Evolutionary conservation across 2,329 filamentous ascomycete genomes (phyloP), one percentile per base, ranked within the genome.

Genomic region (Teratosphaeria viscida): DNA sequence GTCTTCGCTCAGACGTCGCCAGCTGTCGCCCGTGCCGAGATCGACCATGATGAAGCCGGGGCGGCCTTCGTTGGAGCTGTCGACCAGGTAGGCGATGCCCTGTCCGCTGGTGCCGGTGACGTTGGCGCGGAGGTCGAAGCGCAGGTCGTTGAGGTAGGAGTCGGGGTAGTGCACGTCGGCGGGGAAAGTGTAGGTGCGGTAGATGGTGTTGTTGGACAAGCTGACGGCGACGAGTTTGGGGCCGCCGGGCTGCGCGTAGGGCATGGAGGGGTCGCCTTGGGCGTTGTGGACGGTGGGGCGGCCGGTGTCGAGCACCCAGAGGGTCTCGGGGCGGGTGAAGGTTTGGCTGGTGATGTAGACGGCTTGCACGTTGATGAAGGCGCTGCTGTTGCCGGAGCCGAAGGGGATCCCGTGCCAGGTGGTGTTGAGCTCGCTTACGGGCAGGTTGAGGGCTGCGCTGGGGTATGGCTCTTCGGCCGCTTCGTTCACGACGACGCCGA

Each of bases 401-500:
- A 81, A 80, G 1, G 70, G 63, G 37, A 77, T 74, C 52, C 75
- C 74, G 55, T 76, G 71, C 61, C 70, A 72, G 1, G 68, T 71
- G 10, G 71, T 75, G 60, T 78, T 78, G 29, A 76, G 66, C 27
- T 72, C 63, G 54, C 64, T 58, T 1, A 67, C 60, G 7, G 70
- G 70, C 7, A 73, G 66, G 47, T 78, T 76, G 23, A 75, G 64
- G 7, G 64, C 73, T 1, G 71, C 62, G 37, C 67, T 74, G 2
- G 79, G 79, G 59, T 80, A 81, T 1, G 79, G 71, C 14, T 61
- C 63, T 67, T 81, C 78, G 3, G 76, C 75, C 1, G 77, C 80
- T 60, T 75, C 68, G 65, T 80, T 80, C 26, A 76, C 68, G 11
- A 78, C 73, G 54, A 78, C 77, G 5, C 77, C 78, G 2, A 81